Base-by-base conservation (phyloP, 129 eudicot species). In the Chrysanthemum seticuspe region DNA sequence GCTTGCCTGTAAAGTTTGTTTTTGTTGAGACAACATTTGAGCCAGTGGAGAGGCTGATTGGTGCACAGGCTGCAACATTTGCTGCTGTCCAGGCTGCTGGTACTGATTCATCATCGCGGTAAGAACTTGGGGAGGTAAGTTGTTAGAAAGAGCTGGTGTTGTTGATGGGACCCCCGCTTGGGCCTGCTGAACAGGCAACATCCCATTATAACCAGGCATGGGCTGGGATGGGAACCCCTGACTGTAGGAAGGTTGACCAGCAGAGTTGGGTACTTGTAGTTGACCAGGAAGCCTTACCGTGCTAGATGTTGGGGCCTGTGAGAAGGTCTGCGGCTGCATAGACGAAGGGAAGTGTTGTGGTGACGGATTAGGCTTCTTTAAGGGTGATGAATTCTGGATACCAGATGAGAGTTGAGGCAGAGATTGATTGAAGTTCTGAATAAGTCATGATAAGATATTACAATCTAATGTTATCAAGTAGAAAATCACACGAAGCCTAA, bases 21-120 rank as follows among this genome's bases (percentile, higher is more conserved):
- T 95, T 84, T 91, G 97, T 56, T 95, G 99, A 54, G 97, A 84
- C 79, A 95, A 69, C 99, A 90, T 84, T 81, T 95, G 97, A 52
- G 99, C 94, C 62, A 88, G 67, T 63, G 87, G 92, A n/a, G 99
- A 88, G 31, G 97, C 85, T 49, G 97, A 76, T 65, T 89, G 98
- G 53, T 76, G 85, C n/a, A 69, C 68, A 53, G 81, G 86, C 59
- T 73, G 91, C 65, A 75, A 57, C 70, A 65, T 74, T 56, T 74
- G 84, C 75, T 78, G 88, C 79, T 83, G 95, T 25, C 72, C 62
- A 67, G 86, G 78, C 62, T 78, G 60, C 79, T 68, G 91, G 68
- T 85, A 87, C 68, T 85, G 87, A 75, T 84, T 88, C 73, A 72
- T 78, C 75, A 76, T 61, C 1, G 84, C 81, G 16, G 86, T 70